Evolutionary conservation across 1,284 basidiomycete genomes (phyloP).

Genomic region (Trametes hirsuta): DNA sequence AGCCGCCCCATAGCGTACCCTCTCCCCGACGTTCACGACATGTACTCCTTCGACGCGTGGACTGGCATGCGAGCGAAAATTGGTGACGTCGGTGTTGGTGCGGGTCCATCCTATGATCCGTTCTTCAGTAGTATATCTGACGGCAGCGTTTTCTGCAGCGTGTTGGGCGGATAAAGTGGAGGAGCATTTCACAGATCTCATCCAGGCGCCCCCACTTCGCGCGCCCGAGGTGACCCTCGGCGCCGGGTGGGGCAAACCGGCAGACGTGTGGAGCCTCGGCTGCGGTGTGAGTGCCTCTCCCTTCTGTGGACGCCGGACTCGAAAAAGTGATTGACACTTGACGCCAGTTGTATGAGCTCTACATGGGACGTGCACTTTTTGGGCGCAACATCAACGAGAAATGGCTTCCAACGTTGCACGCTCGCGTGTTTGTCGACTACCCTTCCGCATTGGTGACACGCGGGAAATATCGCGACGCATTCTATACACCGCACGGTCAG

Average conservation of each 20-base stretch:
- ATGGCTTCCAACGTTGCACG: neutral
- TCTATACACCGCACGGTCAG: neutral
- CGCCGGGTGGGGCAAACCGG: constrained; percentile 7
- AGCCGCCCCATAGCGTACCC: constrained; percentile 1
- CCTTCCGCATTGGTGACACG: neutral
- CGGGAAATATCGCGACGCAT: neutral
- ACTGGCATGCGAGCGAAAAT: neutral
- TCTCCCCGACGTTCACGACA: constrained; percentile 2
- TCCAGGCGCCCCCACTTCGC: constrained; percentile 1
- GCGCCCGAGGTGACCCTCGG: constrained; percentile 5
- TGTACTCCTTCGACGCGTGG: constrained; percentile 3
- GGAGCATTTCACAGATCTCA: constrained; percentile 1
- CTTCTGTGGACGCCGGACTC: neutral
- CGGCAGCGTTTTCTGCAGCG: neutral
- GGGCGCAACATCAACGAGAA: neutral
- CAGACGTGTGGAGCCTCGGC: constrained; percentile 4
- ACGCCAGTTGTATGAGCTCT: constrained; percentile 6
- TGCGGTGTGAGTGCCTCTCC: neutral
- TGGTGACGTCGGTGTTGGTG: constrained; percentile 9
- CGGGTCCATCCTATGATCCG: neutral
- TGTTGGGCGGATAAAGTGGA: neutral
- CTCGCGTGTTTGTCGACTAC: neutral
- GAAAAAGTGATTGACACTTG: neutral
- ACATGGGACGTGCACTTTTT: constrained; percentile 4
- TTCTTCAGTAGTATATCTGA: neutral